These are phyloP conservation scores for Trichoderma erinaceum DNA, from an alignment of 495 filamentous ascomycete species.

Conservation along the genomic window DNA sequence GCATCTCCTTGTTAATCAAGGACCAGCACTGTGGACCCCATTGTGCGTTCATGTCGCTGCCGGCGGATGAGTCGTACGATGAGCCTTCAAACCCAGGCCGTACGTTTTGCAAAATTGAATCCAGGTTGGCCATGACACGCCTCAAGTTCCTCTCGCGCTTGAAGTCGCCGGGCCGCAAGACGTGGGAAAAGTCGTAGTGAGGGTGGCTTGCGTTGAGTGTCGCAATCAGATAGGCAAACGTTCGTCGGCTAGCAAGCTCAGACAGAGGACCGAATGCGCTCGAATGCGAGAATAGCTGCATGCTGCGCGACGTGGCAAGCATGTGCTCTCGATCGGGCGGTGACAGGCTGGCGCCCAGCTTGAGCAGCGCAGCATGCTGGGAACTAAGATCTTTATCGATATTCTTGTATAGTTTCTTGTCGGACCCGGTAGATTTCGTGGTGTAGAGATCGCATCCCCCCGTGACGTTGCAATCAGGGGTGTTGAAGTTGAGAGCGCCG, in stretches of 20 bases:
- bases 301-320: conserved; percentile 55
- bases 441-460: conserved; percentile 95
- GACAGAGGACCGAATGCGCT: conserved; percentile 87
- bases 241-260: conserved; percentile 78
- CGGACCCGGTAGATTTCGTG: conserved; percentile 86
- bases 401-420: conserved; percentile 94
- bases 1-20: conserved; percentile 87
- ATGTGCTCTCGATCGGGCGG: conserved; percentile 59
- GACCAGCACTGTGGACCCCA: conserved; percentile 90
- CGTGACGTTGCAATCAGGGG: conserved; percentile 78
- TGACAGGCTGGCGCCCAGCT: conserved; percentile 73
- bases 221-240: conserved; percentile 92
- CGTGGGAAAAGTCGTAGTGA: conserved; percentile 95
- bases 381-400: conserved; percentile 84
- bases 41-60: conserved; percentile 28
- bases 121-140: conserved; percentile 74
- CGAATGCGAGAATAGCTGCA: conserved; percentile 54
- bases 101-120: conserved; percentile 78
- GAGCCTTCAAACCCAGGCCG: conserved; percentile 45
- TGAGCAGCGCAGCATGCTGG: conserved; percentile 80
- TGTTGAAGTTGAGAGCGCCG: conserved; percentile 87
- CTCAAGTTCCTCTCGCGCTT: conserved; percentile 67
- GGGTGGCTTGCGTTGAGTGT: conserved; percentile 96
- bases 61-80: conserved; percentile 27
- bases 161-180: conserved; percentile 83